These are phyloP conservation scores for Phaeophleospora eucalypticola DNA, from an alignment of 2,329 filamentous ascomycete species.

Conservation along the genomic window DNA sequence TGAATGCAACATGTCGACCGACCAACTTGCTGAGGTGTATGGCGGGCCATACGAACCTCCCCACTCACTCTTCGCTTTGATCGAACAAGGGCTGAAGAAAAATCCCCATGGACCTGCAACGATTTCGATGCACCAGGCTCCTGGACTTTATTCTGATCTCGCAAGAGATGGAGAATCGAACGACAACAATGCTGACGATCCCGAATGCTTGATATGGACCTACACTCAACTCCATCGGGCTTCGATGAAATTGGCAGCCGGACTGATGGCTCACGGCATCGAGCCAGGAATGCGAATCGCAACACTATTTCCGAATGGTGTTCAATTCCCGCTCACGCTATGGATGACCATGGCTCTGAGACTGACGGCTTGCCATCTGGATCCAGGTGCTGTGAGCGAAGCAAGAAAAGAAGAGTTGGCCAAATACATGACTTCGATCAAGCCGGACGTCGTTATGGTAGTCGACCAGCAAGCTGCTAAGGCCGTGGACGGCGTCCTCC, in stretches of 20 bases:
- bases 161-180: background rate
- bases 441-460: conserved; percentile 14
- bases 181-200: background rate
- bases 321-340: conserved; percentile 15
- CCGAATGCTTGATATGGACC: conserved; percentile 14
- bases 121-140: conserved; percentile 5
- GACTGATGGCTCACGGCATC: conserved; percentile 7
- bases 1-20: background rate
- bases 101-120: conserved; percentile 10
- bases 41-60: conserved; percentile 1
- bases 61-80: conserved; percentile 8
- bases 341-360: conserved; percentile 11
- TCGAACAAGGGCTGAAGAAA: conserved; percentile 9
- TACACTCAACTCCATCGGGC: conserved; percentile 14
- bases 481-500: conserved; percentile 7
- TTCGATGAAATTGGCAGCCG: conserved; percentile 8
- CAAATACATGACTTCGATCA: conserved; percentile 8
- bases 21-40: background rate
- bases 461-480: conserved; percentile 4
- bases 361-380: conserved; percentile 13
- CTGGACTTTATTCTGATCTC: conserved; percentile 7
- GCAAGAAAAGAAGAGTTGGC: conserved; percentile 14
- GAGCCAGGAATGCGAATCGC: conserved; percentile 14
- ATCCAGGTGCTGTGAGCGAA: conserved; percentile 11
- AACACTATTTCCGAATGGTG: conserved; percentile 16